Evolutionary conservation across 2,329 filamentous ascomycete genomes (phyloP).

Genomic region (Colletotrichum musae): DNA sequence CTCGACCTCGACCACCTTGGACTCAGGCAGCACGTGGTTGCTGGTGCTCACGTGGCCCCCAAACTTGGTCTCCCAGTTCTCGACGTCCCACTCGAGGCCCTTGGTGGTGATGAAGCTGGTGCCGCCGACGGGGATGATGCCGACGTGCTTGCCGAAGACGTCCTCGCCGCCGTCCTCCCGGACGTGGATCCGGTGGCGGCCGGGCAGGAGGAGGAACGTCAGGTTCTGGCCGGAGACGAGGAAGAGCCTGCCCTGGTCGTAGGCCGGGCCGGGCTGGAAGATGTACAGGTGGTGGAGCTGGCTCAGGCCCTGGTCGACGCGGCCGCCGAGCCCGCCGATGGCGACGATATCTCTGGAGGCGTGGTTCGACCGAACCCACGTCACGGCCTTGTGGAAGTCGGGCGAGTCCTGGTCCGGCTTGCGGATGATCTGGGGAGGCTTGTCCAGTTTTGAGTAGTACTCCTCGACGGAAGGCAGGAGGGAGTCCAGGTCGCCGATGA

Average conservation of each 20-base stretch:
- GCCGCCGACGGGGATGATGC: conserved; percentile 88
- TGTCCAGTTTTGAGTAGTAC: conserved; percentile 74
- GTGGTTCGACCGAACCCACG: conserved; percentile 64
- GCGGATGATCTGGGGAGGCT: conserved; percentile 72
- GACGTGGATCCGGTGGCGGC: conserved; percentile 78
- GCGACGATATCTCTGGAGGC: conserved; percentile 76
- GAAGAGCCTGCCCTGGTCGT: conserved; percentile 74
- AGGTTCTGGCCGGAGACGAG: conserved; percentile 86
- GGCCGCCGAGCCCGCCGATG: conserved; percentile 87
- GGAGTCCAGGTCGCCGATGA: conserved; percentile 95
- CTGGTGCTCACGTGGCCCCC: conserved; percentile 83
- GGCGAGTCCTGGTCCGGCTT: conserved; percentile 89
- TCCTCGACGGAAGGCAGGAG: conserved; percentile 72
- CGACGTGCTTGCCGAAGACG: conserved; percentile 83
- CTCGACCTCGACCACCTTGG: conserved; percentile 73
- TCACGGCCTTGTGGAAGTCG: conserved; percentile 89
- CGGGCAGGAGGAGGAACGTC: conserved; percentile 82
- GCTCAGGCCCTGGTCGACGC: conserved; percentile 92
- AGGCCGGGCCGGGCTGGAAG: conserved; percentile 67
- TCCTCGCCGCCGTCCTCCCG: conserved; percentile 60
- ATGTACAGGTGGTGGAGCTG: conserved; percentile 88
- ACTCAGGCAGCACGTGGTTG: conserved; percentile 77
- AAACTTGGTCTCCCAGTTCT: conserved; percentile 83
- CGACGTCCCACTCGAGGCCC: conserved; percentile 93
- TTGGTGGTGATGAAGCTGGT: conserved; percentile 82